Evolutionary conservation across 805 yeast genomes (phyloP), one percentile per base, ranked within the genome.

Genomic region (Zygosaccharomyces rouxii): DNA sequence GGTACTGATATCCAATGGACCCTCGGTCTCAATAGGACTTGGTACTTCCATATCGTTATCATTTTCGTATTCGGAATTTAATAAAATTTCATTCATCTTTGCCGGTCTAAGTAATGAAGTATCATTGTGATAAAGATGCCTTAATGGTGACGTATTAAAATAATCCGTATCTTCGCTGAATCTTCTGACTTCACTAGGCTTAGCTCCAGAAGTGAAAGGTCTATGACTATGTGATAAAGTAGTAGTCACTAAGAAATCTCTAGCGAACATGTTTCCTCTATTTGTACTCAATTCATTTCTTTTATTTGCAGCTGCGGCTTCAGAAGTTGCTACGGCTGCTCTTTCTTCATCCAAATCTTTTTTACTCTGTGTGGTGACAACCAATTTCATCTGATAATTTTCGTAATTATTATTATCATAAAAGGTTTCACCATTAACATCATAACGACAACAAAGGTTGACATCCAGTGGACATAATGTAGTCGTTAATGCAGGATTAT

Each of bases 361-460:
- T n/a, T 35, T 42, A 28, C 31, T 35, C n/a, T 18, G 45, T 14
- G 59, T 55, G 9, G 52, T 46, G 3, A 56, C 59, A 13, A 46
- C 50, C 29, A 57, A 40, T 13, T 53, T 47, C 19, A 66, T 48
- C 26, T 55, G 58, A 47, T 63, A 67, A 48, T 67, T 67, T n/a
- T 63, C 56, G 42, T 63, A 62, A 42, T 64, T 59, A 44, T 67
- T 67, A 42, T 67, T 67, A 49, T 67, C 71, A 49, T 64, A 67
- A 42, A 57, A 66, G 2, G 67, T 64, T 45, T 64, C 67, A 29
- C 58, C 56, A 46, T 57, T 60, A 4, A 66, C 70, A 51, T 66
- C 63, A 48, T 67, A 67, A 9, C 63, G 51, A 42, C 67, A 64
- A 47, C 70, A 65, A 29, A 67, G 44, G 16, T 63, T 61, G n/a